A percentile compares a stretch with the other conserved stretches of the same genome.
Evolutionary conservation across 192 early-diverging fungal genomes (phyloP).

Genomic region (Coemansia aciculifera): DNA sequence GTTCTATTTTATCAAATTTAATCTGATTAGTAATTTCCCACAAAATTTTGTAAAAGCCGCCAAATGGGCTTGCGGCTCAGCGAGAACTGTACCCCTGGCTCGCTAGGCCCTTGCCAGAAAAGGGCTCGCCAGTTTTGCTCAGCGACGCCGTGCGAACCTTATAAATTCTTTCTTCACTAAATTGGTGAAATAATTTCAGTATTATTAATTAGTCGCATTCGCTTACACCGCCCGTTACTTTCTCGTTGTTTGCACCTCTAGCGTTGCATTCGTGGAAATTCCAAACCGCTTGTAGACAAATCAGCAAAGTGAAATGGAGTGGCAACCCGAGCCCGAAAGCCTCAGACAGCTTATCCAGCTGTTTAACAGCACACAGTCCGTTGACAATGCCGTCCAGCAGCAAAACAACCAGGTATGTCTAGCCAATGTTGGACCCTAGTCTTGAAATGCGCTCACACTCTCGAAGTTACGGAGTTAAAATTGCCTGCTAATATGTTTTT

Average conservation of each 20-base stretch:
- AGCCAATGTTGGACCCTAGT: neutral
- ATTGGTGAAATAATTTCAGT: neutral
- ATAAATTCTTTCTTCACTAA: neutral
- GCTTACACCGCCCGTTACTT: neutral
- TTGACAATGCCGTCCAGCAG: conserved; percentile 68
- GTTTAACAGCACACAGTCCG: conserved; percentile 70
- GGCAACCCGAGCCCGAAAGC: conserved; percentile 79
- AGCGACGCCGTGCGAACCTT: neutral
- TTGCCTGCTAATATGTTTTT: neutral
- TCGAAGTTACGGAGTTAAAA: neutral
- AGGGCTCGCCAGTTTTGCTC: neutral
- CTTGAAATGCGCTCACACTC: conserved; percentile 6
- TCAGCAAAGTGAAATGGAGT: conserved; percentile 51
- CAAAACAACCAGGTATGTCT: conserved; percentile 73
- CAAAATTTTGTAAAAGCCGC: neutral
- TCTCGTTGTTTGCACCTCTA: neutral
- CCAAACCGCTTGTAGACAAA: conserved; percentile 3
- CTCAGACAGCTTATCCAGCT: conserved; percentile 75
- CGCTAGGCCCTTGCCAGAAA: neutral
- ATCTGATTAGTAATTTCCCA: neutral
- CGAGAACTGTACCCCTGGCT: neutral
- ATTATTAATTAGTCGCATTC: neutral
- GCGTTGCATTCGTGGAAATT: conserved; percentile 3
- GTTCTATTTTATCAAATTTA: neutral
- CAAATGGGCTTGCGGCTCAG: neutral